Conservation (phyloP, 2,329 filamentous ascomycete species). For the Fusarium falciforme region DNA sequence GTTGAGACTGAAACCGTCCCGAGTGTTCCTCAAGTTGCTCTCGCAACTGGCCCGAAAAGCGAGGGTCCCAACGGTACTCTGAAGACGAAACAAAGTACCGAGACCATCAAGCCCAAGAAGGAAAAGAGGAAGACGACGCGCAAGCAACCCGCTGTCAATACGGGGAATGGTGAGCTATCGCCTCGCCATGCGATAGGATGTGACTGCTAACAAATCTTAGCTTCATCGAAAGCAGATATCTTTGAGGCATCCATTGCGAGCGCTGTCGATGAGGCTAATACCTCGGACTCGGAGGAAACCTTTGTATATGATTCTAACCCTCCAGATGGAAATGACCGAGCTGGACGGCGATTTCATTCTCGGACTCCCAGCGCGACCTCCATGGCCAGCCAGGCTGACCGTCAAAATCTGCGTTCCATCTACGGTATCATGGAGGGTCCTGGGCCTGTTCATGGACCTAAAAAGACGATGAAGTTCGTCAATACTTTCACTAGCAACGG, state of each 20-base stretch:
- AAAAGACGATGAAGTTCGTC: constrained; percentile 97
- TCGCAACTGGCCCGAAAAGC: constrained; percentile 73
- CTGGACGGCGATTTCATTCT: constrained; percentile 84
- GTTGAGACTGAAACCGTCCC: constrained; percentile 97
- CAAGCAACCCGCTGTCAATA: constrained; percentile 77
- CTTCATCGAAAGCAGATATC: constrained; percentile 87
- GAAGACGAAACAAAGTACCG: constrained; percentile 88
- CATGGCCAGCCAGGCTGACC: constrained; percentile 76
- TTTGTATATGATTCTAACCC: constrained; percentile 99
- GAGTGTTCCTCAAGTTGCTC: constrained; percentile 85
- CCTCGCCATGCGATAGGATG: constrained; percentile 21
- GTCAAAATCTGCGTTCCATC: constrained; percentile 71
- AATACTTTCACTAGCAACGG: constrained; percentile 77
- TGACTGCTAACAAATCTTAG: constrained; percentile 27
- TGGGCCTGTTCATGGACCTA: constrained; percentile 58
- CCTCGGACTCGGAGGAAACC: constrained; percentile 96
- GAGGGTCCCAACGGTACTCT: constrained; percentile 78
- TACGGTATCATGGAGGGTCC: constrained; percentile 73
- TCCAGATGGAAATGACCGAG: constrained; percentile 70
- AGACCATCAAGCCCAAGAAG: constrained; percentile 94
- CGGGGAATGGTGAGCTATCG: constrained; percentile 71
- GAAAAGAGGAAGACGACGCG: constrained; percentile 85
- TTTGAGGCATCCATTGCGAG: constrained; percentile 98
- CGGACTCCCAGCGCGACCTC: constrained; percentile 95
- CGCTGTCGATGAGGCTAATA: constrained; percentile 94